Base-by-base conservation (phyloP, 768 basidiomycete genomes). In the Kondoa malvinella region DNA sequence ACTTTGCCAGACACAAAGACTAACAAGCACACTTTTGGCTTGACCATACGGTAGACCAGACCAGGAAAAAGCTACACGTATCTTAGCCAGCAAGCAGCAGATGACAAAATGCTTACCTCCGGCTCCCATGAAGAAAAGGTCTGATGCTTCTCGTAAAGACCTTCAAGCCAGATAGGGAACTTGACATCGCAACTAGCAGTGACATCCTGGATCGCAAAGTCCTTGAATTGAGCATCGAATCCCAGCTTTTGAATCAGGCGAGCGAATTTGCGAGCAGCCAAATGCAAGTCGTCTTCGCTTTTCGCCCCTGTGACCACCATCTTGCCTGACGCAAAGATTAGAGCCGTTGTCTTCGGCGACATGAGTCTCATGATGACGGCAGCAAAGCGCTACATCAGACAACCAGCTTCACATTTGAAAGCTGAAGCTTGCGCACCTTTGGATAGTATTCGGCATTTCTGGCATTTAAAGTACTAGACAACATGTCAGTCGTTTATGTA, bases 331-430 rank as follows among this genome's bases (percentile, higher is more conserved):
- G 95, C 95, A 78, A 99, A 99, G 78, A 99, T 97, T 73, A 99
- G 85, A 27, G 94, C 95, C 64, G 95, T 99, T 69, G 95, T 99
- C 82, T 99, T 99, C 64, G 95, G 95, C 74, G 97, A 94, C 73
- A 94, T 92, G 76, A 99, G 96, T 78, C 95, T 89, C 95, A 99
- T 99, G 80, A 99, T 97, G 73, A 97, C 95, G 69, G 95, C 95
- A 74, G 94, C 95, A 81, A 99, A 99, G 87, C 95, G 95, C 95
- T 99, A 81, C 67, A 29, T 25, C 26, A 27, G 34, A 26, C 62
- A 21, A 29, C 58, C 31, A 31, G n/a, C 34, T 1, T n/a, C n/a
- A n/a, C n/a, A n/a, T n/a, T n/a, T n/a, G 2, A 3, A n/a, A 34
- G 66, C 25, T 31, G 64, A 57, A 27, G 64, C 25, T 34, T 29